Percentiles rank a stretch among this genome's conserved stretches.
phyloP scores from a whole-genome alignment of 1,139 yeast species.

The Pichia sp. region DNA sequence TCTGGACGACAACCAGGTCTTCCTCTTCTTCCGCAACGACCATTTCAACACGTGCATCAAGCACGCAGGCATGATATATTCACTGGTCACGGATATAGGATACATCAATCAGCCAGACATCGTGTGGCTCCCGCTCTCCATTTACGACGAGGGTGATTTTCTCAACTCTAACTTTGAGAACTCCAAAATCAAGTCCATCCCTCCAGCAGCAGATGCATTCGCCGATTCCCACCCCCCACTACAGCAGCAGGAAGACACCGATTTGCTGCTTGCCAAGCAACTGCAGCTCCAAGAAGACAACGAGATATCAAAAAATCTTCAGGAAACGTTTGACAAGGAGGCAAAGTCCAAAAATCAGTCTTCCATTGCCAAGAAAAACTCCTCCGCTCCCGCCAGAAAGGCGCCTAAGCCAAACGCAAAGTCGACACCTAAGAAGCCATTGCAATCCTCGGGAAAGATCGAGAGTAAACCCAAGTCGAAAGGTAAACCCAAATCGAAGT shows the following conservation, averaged over 20 bases:
- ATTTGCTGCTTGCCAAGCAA: constrained; percentile 45
- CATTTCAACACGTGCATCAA: constrained; percentile 75
- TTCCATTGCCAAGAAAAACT: background rate
- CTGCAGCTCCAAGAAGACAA: constrained; percentile 64
- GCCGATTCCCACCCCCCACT: background rate
- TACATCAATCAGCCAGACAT: constrained; percentile 45
- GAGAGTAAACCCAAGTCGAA: background rate
- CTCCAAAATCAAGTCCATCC: constrained; percentile 19
- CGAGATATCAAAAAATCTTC: constrained; percentile 47
- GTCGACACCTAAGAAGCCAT: background rate
- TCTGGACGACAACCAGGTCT: constrained; percentile 46
- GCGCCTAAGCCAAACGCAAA: background rate
- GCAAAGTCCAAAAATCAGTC: background rate
- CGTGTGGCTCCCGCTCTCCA: constrained; percentile 73
- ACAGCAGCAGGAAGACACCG: constrained; percentile 25
- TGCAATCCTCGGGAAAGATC: background rate
- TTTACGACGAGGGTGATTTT: constrained; percentile 66
- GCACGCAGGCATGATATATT: constrained; percentile 44
- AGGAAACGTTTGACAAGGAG: constrained; percentile 27
- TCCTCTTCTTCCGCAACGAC: constrained; percentile 77
- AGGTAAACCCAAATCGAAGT: background rate
- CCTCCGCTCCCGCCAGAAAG: constrained; percentile 8
- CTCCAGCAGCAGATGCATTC: background rate
- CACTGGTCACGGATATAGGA: constrained; percentile 71
- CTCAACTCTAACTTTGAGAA: constrained; percentile 59